phyloP scores from a whole-genome alignment of 768 basidiomycete genomes.

The Clitopilus hobsonii region DNA sequence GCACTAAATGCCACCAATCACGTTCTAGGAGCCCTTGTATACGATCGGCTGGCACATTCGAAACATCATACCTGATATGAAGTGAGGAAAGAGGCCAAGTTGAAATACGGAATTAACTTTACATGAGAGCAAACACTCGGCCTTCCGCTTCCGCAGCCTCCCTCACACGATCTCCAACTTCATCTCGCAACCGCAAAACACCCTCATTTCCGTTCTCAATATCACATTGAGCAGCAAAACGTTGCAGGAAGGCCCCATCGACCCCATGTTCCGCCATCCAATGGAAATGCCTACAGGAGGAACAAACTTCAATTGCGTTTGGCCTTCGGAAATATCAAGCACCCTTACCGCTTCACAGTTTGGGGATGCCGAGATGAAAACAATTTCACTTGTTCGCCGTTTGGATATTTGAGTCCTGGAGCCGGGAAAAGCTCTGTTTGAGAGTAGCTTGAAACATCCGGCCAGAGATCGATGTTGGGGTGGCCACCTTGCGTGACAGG shows the following conservation, averaged over 20 bases:
- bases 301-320: neutral
- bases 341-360: slow-evolving; percentile 57
- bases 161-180: slow-evolving; percentile 62
- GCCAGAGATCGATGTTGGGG: slow-evolving; percentile 77
- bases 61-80: slow-evolving; percentile 70
- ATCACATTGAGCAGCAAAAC: slow-evolving; percentile 69
- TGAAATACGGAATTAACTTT: slow-evolving; percentile 20
- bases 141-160: slow-evolving; percentile 80
- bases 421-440: slow-evolving; percentile 67
- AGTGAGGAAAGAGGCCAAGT: neutral
- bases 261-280: slow-evolving; percentile 85
- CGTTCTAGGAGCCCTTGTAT: slow-evolving; percentile 62
- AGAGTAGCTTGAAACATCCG: slow-evolving; percentile 67
- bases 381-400: slow-evolving; percentile 58
- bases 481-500: slow-evolving; percentile 66
- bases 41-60: slow-evolving; percentile 67
- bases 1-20: slow-evolving; percentile 73
- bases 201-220: slow-evolving; percentile 49
- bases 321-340: neutral
- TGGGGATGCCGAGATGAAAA: slow-evolving; percentile 77
- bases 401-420: slow-evolving; percentile 55
- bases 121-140: slow-evolving; percentile 84
- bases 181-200: slow-evolving; percentile 62
- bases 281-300: slow-evolving; percentile 51
- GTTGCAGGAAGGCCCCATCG: slow-evolving; percentile 79